A percentile compares a stretch with the other conserved stretches of the same genome.
phyloP scores from a whole-genome alignment of 257 asterid genomes.

The Solanum bukasovii region DNA sequence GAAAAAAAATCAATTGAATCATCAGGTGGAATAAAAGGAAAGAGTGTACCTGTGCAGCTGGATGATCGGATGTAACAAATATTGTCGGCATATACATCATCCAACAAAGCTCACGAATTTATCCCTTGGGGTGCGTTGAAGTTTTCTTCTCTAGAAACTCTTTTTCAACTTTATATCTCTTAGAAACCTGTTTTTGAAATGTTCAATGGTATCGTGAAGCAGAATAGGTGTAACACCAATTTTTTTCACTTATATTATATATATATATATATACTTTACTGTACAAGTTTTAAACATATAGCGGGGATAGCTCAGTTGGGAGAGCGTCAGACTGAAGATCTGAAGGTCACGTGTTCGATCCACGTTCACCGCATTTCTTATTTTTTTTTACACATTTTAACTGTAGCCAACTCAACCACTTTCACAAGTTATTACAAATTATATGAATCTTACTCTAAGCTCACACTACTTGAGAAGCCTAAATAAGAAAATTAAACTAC shows the following conservation, averaged over 20 bases:
- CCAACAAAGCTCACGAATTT: neutral
- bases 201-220: neutral
- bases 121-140: no score
- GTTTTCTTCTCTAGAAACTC: neutral
- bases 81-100: neutral
- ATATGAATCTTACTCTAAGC: neutral
- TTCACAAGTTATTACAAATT: no score
- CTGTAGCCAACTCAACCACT: no score
- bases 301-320: slow-evolving; percentile 98
- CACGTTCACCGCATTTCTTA: slow-evolving; percentile 65
- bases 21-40: no score
- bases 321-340: slow-evolving; percentile 90
- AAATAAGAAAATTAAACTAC: neutral
- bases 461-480: neutral
- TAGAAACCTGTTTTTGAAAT: no score
- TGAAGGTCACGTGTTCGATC: slow-evolving; percentile 97
- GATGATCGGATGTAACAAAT: neutral
- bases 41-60: accelerated
- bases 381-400: no score
- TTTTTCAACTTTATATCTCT: neutral
- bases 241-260: no score
- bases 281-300: no score
- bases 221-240: neutral
- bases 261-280: no score
- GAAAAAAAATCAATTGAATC: no score